Conservation (phyloP, 768 basidiomycete species). For the Panellus pusillus region DNA sequence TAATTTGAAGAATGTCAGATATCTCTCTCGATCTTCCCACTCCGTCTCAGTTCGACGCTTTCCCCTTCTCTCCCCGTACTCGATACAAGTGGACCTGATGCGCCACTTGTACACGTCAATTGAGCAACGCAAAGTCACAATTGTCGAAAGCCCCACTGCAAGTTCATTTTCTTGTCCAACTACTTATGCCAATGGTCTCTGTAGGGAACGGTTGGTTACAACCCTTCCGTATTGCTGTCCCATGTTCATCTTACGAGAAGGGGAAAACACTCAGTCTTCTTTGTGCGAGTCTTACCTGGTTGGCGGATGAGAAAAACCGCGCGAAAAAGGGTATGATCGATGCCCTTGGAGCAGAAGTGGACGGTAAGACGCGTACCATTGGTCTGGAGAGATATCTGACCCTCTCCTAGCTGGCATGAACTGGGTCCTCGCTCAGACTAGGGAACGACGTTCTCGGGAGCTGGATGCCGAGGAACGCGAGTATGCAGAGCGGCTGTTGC, state of each 20-base stretch:
- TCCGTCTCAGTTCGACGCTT: conserved; percentile 69
- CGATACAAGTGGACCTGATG: conserved; percentile 88
- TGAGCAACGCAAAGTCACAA: conserved; percentile 71
- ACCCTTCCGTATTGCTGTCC: background rate
- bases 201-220: too few relatives aligned
- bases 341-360: conserved; percentile 32
- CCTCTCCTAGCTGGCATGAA: conserved; percentile 46
- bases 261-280: conserved; percentile 86
- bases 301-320: conserved; percentile 66
- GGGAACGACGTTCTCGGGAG: conserved; percentile 61
- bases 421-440: conserved; percentile 77
- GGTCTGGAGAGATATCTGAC: background rate
- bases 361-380: conserved; percentile 21
- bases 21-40: conserved; percentile 49
- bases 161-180: conserved; percentile 22
- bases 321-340: conserved; percentile 65
- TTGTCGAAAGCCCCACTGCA: conserved; percentile 88
- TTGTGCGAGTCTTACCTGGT: conserved; percentile 75
- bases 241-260: conserved; percentile 34
- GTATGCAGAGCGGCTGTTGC: conserved; percentile 57
- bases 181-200: too few relatives aligned
- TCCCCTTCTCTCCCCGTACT: conserved; percentile 83
- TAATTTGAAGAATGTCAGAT: background rate
- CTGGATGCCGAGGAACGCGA: conserved; percentile 68
- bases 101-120: conserved; percentile 79